Evolutionary conservation across 331 rosid genomes (phyloP), one percentile per base, ranked within the genome.

Genomic region (Malus hybrid): DNA sequence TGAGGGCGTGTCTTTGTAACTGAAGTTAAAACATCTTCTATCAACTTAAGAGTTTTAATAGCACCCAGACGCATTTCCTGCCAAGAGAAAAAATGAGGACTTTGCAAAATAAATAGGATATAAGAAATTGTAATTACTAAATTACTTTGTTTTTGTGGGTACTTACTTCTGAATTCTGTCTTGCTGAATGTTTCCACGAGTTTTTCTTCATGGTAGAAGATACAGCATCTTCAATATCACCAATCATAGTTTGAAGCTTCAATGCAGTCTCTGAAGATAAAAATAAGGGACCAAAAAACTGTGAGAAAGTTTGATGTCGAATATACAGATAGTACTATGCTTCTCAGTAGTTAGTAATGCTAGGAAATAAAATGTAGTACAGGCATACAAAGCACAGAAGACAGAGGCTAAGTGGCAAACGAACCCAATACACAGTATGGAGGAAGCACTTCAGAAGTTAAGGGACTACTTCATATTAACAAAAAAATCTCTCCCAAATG

Each of bases 141-240:
- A 52, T 44, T 7, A 39, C 56, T 65, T 84, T 77, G 36, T 65
- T 72, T 48, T 65, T 4, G 76, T 54, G 42, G 19, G 55, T 64
- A 67, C 98, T 87, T 86, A 91, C 97, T 77, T 90, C 93, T 65
- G 95, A 87, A 74, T 86, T 89, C 62, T 79, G 87, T 29, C 64
- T 71, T 14, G 80, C 22, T 19, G 84, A 86, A 72, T 77, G 82
- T 81, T 83, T 93, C 88, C 87, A 85, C 15, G 85, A 77, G 90
- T 79, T 90, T 83, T 80, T 88, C 81, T 77, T 86, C 92, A 90
- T 80, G 74, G 91, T 74, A 56, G 85, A 84, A 39, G 90, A 88
- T 71, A 91, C 97, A 68, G 91, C 90, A 83, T 93, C 98, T 83
- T 93, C 96, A 75, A 91, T 90, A 76, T 91, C 95, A 77, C 96